Conservation (phyloP, 1,284 basidiomycete genomes). For the Leccinum holopus region DNA sequence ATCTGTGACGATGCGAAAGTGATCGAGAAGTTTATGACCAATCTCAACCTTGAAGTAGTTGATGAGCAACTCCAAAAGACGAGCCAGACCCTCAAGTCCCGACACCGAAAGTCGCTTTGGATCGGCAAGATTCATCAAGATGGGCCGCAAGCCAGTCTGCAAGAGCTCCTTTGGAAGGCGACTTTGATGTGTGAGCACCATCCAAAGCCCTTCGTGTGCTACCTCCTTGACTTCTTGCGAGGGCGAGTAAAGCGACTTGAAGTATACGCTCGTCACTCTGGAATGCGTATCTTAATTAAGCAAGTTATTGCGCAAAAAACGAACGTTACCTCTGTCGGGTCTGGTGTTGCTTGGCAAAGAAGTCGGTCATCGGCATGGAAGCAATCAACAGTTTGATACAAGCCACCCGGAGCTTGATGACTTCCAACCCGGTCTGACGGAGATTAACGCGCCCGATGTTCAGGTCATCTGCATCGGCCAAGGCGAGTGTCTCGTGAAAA, state of each 20-base stretch:
- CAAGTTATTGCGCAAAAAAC: slow-evolving; percentile 1
- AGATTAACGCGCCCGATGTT: slow-evolving; percentile 74
- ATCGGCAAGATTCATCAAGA: slow-evolving; percentile 98
- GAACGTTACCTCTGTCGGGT: slow-evolving; percentile 76
- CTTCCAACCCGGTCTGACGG: slow-evolving; percentile 81
- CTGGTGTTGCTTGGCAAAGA: slow-evolving; percentile 79
- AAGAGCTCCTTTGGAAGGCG: slow-evolving; percentile 95
- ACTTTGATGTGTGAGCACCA: slow-evolving; percentile 87
- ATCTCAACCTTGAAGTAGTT: slow-evolving; percentile 99
- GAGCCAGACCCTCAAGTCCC: slow-evolving; percentile 92
- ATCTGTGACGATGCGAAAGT: slow-evolving; percentile 89
- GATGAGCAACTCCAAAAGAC: slow-evolving; percentile 92
- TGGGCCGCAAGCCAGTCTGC: slow-evolving; percentile 93
- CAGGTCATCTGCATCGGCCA: slow-evolving; percentile 94
- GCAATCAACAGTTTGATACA: slow-evolving; percentile 93
- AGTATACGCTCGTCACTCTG: slow-evolving; percentile 94
- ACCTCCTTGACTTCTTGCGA: slow-evolving; percentile 95
- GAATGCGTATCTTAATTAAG: slow-evolving; percentile 12
- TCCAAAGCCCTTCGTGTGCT: slow-evolving; percentile 87
- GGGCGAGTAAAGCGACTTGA: slow-evolving; percentile 96
- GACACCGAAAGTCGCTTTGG: slow-evolving; percentile 48
- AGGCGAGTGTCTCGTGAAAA: slow-evolving; percentile 90
- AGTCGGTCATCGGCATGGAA: slow-evolving; percentile 93
- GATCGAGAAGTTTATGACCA: slow-evolving; percentile 95
- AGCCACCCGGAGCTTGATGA: slow-evolving; percentile 91